A percentile compares a stretch with the other conserved stretches of the same genome.
phyloP scores from a whole-genome alignment of 805 yeast species.

The Suhomyces kilbournensis region DNA sequence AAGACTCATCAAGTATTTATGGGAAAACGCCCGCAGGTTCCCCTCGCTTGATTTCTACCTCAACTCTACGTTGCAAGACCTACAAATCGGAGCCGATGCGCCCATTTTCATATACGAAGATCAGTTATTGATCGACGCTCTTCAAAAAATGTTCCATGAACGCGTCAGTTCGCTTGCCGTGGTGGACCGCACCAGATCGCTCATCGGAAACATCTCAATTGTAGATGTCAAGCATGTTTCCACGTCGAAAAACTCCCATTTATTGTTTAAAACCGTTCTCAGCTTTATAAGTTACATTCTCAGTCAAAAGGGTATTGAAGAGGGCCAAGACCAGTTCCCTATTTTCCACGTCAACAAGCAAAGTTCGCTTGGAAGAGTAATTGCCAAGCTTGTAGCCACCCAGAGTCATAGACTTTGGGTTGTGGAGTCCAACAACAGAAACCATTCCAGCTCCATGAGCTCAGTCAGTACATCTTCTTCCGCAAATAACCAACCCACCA shows the following conservation, averaged over 20 bases:
- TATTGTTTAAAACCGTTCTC: conserved; percentile 77
- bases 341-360: conserved; percentile 86
- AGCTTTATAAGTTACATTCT: conserved; percentile 85
- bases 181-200: conserved; percentile 69
- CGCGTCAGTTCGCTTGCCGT: conserved; percentile 91
- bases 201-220: conserved; percentile 89
- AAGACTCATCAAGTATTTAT: conserved; percentile 74
- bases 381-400: conserved; percentile 95
- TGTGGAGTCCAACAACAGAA: conserved; percentile 43
- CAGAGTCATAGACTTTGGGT: conserved; percentile 88
- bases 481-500: background rate
- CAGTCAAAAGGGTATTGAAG: conserved; percentile 83
- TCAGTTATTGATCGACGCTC: conserved; percentile 80
- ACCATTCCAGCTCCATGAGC: conserved; percentile 6
- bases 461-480: conserved; percentile 3
- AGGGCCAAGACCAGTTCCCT: conserved; percentile 95
- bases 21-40: conserved; percentile 91
- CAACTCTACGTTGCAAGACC: conserved; percentile 63
- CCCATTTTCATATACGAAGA: conserved; percentile 87
- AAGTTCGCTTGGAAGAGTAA: conserved; percentile 79
- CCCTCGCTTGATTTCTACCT: conserved; percentile 75
- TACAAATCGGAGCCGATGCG: conserved; percentile 66
- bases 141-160: conserved; percentile 77
- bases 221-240: conserved; percentile 91
- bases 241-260: conserved; percentile 79